These are phyloP conservation scores for Jaltomata sinuosa DNA, from an alignment of 257 asterid genomes.

Conservation along the genomic window DNA sequence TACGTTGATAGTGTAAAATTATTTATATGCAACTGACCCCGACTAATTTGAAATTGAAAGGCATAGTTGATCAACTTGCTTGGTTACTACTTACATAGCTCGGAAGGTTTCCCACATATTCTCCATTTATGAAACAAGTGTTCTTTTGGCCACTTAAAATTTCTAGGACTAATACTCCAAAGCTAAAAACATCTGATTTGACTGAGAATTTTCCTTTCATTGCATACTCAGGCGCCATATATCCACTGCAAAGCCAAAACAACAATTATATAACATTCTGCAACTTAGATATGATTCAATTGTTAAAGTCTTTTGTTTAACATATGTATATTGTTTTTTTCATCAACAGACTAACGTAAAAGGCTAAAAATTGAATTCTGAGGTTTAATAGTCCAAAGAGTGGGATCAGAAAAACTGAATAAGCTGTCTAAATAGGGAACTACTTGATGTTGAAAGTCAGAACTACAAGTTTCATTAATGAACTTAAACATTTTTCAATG, in stretches of 20 bases:
- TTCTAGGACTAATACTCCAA: conserved; percentile 14
- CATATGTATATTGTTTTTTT: background rate
- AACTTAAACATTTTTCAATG: background rate
- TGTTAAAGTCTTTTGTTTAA: background rate
- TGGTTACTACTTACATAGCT: background rate
- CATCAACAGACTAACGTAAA: background rate
- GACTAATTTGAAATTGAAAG: no score
- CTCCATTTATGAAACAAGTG: background rate
- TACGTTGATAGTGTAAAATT: background rate
- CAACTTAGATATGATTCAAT: background rate
- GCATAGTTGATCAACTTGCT: background rate
- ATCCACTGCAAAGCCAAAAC: conserved; percentile 4
- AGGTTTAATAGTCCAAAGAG: background rate
- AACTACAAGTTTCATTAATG: background rate
- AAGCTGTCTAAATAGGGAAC: background rate
- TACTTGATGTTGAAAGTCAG: background rate
- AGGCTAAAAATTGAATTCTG: background rate
- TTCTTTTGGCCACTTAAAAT: conserved; percentile 1
- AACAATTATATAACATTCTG: background rate
- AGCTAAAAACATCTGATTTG: conserved; percentile 13
- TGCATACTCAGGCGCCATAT: conserved; percentile 16
- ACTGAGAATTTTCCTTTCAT: background rate
- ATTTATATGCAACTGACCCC: background rate
- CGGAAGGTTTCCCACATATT: background rate
- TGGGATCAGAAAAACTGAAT: background rate